These are phyloP conservation scores for Fraxinus velutina DNA, from an alignment of 305 asterid genomes.

Conservation along the genomic window DNA sequence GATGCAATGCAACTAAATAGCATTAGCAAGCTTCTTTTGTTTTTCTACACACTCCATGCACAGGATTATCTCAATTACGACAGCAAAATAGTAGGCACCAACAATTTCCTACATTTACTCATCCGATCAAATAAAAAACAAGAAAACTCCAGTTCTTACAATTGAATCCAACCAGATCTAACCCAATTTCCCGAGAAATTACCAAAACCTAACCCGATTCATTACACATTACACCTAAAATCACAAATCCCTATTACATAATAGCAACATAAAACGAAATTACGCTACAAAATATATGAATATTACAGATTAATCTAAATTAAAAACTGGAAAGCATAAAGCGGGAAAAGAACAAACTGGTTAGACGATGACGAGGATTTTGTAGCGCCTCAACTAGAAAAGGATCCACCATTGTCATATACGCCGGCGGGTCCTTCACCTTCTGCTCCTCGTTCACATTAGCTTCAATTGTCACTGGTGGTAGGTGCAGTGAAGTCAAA, in stretches of 20 bases:
- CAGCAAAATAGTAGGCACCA: neutral
- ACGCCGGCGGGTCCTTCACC: conserved; percentile 32
- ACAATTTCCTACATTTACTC: neutral
- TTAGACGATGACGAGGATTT: conserved; percentile 94
- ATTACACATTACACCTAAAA: conserved; percentile 22
- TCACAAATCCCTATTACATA: neutral
- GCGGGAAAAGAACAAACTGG: conserved; percentile 46
- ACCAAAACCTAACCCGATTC: neutral
- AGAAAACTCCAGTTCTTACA: neutral
- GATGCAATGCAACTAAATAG: neutral
- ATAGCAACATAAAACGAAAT: neutral
- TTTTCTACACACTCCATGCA: neutral
- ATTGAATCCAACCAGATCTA: conserved; percentile 20
- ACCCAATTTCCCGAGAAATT: conserved; percentile 12
- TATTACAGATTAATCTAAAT: conserved; percentile 1
- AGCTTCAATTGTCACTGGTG: conserved; percentile 25
- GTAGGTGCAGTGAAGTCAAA: conserved; percentile 23
- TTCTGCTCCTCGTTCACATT: conserved; percentile 24
- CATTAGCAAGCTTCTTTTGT: neutral
- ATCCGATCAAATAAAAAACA: neutral
- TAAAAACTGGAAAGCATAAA: neutral
- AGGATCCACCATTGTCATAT: conserved; percentile 77
- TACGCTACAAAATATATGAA: neutral
- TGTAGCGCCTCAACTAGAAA: conserved; percentile 96
- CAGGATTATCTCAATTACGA: neutral